Evolutionary conservation across 2,329 filamentous ascomycete species (phyloP), one percentile per base, ranked within the genome.

Genomic region (Arthrocladium fulminans): DNA sequence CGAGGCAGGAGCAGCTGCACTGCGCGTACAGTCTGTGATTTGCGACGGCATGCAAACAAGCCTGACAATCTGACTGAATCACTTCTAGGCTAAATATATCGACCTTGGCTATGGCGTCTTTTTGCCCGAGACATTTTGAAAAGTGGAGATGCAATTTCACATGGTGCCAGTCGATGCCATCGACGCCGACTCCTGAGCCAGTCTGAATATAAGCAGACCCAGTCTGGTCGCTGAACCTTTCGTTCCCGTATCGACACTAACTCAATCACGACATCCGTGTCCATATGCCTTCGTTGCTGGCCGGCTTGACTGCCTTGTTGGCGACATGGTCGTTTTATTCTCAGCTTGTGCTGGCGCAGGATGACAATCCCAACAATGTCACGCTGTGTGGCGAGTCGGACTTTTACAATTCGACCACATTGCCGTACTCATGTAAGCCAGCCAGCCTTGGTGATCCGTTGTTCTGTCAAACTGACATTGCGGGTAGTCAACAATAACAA

Each of bases 401-500:
- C 20, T 49, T 37, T 23, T 53, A 46, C 35, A 53, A 53, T 43
- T 53, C 49, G 12, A 51, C 51, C 12, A 24, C 39, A 19, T 10
- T 50, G 9, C 50, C 52, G 6, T 54, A 54, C 25, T 24, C 45
- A 15, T 54, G 52, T 54, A 23, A 40, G 52, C 39, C 5, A 9
- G n/a, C 2, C 12, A 12, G n/a, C 17, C 3, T 17, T 20, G 17
- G 15, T 22, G 5, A 39, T 13, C 15, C 10, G 29, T 34, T 24
- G n/a, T 25, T 2, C 10, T 24, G 17, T 20, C 20, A 39, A 13
- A 15, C 34, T 38, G 19, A 37, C 34, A 15, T n/a, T 47, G 4
- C 19, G 12, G 3, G 34, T 19, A 51, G 48, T 51, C 29, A 53
- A 53, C 38, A 53, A 53, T 35, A 53, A 53, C 39, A 49, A 47